Base-by-base conservation (phyloP, 208 protist species). In the Acanthamoeba culbertsoni region DNA sequence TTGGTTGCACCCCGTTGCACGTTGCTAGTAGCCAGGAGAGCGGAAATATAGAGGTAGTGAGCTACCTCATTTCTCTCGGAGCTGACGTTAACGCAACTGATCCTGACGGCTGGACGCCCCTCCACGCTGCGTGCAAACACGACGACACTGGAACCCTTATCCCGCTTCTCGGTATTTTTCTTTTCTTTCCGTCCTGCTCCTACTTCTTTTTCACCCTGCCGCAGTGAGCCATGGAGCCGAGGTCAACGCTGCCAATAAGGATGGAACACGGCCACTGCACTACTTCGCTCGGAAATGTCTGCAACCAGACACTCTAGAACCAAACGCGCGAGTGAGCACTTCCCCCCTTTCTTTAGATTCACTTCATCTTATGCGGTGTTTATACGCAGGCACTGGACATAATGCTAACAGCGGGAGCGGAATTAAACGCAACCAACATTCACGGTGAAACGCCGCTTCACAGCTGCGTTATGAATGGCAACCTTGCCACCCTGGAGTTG, bases 401-500 rank as follows among this genome's bases (percentile, higher is more conserved):
- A 16, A 23, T 86, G 75, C 43, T 86, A 33, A 40, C 43, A 8
- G 75, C 75, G 6, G 75, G 75, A 57, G 75, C 75, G n/a, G 84
- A 91, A n/a, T 7, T 91, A 28, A 91, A 91, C 84, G 57, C 28
- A 8, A 65, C 35, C 6, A 91, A 91, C 84, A 35, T 35, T 16
- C 35, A 91, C 31, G 84, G 40, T 5, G 84, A 91, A 43, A 91
- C 84, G 37, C 53, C 84, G 20, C 48, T 91, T 16, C 84, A 91
- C 57, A 46, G 45, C 53, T 62, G 53, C 45, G 84, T 91, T 0
- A 73, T 63, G 40, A 40, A 91, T 7, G 84, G 84, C 37, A 71
- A 91, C 53, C 23, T 71, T 16, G 53, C 53, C 2, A 62, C 57
- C 0, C 57, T 91, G 10, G 53, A 91, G 35, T 53, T 91, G 12